Conservation (phyloP, 495 filamentous ascomycete species). For the Xylaria nigripes region DNA sequence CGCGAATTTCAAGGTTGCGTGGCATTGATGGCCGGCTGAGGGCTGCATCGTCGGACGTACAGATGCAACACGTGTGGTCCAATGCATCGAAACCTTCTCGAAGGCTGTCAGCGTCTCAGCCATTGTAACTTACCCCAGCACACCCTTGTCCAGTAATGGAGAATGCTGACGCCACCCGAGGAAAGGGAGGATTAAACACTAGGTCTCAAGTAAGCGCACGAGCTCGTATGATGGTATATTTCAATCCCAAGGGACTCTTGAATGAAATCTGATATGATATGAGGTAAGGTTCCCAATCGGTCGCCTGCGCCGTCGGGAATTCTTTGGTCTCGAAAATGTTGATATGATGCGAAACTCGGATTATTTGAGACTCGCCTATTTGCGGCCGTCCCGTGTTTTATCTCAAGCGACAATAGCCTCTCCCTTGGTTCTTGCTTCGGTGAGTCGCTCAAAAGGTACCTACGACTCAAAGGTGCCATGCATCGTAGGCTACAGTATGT, state of each 20-base stretch:
- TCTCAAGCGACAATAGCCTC: not conserved
- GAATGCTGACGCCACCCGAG: too few relatives aligned
- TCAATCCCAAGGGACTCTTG: too few relatives aligned
- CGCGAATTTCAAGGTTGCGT: not conserved
- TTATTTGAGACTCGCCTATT: not conserved
- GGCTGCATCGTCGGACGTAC: slow-evolving; percentile 6
- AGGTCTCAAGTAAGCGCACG: too few relatives aligned
- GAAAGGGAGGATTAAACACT: too few relatives aligned
- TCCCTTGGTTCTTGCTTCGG: too few relatives aligned
- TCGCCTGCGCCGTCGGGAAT: too few relatives aligned
- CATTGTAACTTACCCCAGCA: slow-evolving; percentile 11
- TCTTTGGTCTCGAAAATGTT: too few relatives aligned
- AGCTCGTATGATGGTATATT: too few relatives aligned
- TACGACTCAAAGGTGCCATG: not conserved
- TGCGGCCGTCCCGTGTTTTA: not conserved
- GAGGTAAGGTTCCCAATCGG: too few relatives aligned
- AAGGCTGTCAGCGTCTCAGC: slow-evolving; percentile 9
- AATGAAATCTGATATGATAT: too few relatives aligned
- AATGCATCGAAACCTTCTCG: slow-evolving; percentile 12
- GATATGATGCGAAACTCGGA: too few relatives aligned
- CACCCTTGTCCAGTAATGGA: too few relatives aligned
- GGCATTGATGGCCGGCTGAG: slow-evolving; percentile 2
- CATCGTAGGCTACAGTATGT: not conserved
- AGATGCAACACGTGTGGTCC: slow-evolving; percentile 1
- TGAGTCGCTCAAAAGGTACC: not conserved